Conservation (phyloP, 108 stramenopile genomes). For the Chaetoceros muelleri region DNA sequence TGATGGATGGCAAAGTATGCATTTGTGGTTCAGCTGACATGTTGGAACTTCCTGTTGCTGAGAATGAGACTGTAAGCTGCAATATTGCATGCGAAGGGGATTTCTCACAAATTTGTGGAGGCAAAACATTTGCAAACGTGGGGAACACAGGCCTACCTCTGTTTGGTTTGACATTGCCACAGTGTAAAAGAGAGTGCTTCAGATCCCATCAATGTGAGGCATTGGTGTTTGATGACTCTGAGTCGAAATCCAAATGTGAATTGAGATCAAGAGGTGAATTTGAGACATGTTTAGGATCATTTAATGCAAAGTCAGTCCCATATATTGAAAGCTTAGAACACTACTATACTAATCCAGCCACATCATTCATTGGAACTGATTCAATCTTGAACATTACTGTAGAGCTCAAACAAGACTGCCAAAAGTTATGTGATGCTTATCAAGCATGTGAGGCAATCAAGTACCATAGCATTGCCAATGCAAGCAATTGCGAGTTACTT, state of each 20-base stretch:
- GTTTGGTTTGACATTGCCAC: neutral
- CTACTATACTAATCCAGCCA: neutral
- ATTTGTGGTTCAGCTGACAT: neutral
- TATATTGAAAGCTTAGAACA: neutral
- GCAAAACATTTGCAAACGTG: neutral
- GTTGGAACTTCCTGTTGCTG: neutral
- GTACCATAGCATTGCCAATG: neutral
- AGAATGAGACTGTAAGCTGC: neutral
- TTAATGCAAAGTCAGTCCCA: neutral
- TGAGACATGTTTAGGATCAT: neutral
- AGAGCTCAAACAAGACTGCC: neutral
- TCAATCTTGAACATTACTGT: neutral
- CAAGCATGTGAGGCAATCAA: neutral
- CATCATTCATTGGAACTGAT: neutral
- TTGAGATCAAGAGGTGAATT: slow-evolving; percentile 1
- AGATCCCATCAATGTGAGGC: neutral
- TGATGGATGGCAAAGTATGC: neutral
- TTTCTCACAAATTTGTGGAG: neutral
- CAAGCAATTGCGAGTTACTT: neutral
- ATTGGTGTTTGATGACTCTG: neutral
- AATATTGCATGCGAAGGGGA: neutral
- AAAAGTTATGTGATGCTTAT: neutral
- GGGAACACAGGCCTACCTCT: neutral
- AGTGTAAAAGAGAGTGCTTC: neutral
- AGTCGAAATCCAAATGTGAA: neutral